phyloP scores from a whole-genome alignment of 2,329 filamentous ascomycete genomes.

The Ciborinia camelliae region DNA sequence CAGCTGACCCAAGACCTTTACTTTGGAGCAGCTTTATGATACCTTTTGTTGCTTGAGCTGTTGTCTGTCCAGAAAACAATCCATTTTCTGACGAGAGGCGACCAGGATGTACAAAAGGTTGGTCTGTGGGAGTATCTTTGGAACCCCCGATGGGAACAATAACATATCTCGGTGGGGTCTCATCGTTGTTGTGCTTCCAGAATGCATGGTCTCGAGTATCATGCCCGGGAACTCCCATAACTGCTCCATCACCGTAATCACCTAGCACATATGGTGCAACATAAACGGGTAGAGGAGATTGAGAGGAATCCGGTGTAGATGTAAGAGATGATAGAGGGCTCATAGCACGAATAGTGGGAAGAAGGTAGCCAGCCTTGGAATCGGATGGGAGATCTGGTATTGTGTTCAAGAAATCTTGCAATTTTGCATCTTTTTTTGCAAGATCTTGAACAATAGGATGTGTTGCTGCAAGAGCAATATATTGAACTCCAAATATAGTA shows the following conservation, averaged over 20 bases:
- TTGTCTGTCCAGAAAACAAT: conserved; percentile 60
- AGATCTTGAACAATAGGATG: conserved; percentile 66
- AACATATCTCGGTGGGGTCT: conserved; percentile 60
- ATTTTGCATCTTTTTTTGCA: conserved; percentile 55
- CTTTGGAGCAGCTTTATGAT: conserved; percentile 56
- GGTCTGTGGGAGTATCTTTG: conserved; percentile 43
- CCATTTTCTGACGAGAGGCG: conserved; percentile 65
- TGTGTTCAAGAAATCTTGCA: conserved; percentile 66
- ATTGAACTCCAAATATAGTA: conserved; percentile 84
- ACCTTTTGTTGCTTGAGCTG: conserved; percentile 56
- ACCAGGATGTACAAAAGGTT: conserved; percentile 64
- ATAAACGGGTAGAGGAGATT: conserved; percentile 66
- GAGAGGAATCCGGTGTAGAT: conserved; percentile 48
- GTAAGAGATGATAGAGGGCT: conserved; percentile 63
- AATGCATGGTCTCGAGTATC: conserved; percentile 76
- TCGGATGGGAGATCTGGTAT: conserved; percentile 54
- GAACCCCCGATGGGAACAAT: conserved; percentile 48
- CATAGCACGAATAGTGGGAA: conserved; percentile 58
- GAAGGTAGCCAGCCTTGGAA: conserved; percentile 64
- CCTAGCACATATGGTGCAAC: conserved; percentile 82
- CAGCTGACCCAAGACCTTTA: conserved; percentile 55
- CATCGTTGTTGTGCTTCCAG: conserved; percentile 67
- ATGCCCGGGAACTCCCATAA: conserved; percentile 90
- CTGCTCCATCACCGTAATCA: conserved; percentile 81
- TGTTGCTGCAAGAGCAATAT: conserved; percentile 70